These are phyloP conservation scores for Aschersonia sp. DNA, from an alignment of 2,329 filamentous ascomycete genomes.

Conservation along the genomic window DNA sequence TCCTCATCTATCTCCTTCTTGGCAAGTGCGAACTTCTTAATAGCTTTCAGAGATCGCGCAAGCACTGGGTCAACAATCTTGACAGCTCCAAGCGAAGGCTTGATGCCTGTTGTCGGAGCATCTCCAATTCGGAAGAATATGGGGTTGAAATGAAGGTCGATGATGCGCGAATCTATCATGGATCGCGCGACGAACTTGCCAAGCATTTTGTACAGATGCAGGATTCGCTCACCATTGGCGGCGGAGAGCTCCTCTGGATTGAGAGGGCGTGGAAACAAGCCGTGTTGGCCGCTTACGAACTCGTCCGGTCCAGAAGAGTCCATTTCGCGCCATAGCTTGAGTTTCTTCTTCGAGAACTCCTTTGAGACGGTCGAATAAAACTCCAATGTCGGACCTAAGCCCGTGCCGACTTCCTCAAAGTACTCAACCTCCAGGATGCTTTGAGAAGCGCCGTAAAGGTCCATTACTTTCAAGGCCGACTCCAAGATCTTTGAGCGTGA, in stretches of 20 bases:
- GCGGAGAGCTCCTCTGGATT: slow-evolving; percentile 59
- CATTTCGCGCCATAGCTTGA: slow-evolving; percentile 91
- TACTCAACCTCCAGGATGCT: slow-evolving; percentile 96
- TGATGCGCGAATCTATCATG: slow-evolving; percentile 96
- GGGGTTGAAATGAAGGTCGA: slow-evolving; percentile 93
- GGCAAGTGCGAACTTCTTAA: slow-evolving; percentile 73
- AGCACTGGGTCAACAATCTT: slow-evolving; percentile 79
- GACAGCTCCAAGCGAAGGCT: slow-evolving; percentile 76
- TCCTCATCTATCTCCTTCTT: slow-evolving; percentile 76
- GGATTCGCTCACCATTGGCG: slow-evolving; percentile 73
- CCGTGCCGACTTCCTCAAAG: slow-evolving; percentile 96
- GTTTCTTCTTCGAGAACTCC: slow-evolving; percentile 93
- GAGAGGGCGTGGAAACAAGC: slow-evolving; percentile 85
- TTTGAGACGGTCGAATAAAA: slow-evolving; percentile 97
- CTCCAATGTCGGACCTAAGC: slow-evolving; percentile 85
- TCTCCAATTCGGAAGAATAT: slow-evolving; percentile 95
- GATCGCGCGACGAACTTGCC: slow-evolving; percentile 96
- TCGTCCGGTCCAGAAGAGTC: slow-evolving; percentile 61
- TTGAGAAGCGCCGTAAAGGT: slow-evolving; percentile 90
- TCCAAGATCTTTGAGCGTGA: slow-evolving; percentile 89
- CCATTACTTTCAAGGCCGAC: slow-evolving; percentile 97
- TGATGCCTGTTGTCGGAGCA: slow-evolving; percentile 43
- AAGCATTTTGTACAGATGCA: slow-evolving; percentile 82
- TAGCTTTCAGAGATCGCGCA: slow-evolving; percentile 69
- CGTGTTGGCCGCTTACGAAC: slow-evolving; percentile 71